Evolutionary conservation across 371 early-diverging fungal genomes (phyloP).

Genomic region (Mortierella sp.): DNA sequence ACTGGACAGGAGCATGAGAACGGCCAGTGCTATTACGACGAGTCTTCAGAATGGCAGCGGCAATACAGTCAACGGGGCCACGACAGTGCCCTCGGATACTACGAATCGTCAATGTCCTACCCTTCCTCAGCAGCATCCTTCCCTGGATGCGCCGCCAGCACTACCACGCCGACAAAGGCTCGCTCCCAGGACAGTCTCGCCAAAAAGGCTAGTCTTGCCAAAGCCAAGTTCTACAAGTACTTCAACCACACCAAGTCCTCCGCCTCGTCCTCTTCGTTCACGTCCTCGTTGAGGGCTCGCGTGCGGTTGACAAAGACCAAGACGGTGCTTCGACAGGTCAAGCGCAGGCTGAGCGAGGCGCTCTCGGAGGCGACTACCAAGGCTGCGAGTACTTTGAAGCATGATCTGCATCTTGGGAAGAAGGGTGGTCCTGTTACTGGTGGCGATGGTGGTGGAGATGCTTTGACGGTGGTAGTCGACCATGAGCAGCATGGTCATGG

Average conservation of each 20-base stretch:
- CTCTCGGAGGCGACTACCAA: constrained; percentile 22
- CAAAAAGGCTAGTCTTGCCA: constrained; percentile 21
- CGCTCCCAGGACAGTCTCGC: constrained; percentile 15
- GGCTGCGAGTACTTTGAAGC: constrained; percentile 1
- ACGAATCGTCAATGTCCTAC: neutral
- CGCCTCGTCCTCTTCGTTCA: constrained; percentile 18
- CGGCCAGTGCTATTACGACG: neutral
- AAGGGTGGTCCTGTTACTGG: constrained; percentile 4
- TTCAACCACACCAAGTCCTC: neutral
- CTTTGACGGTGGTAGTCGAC: no score
- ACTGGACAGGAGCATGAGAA: neutral
- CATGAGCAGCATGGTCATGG: no score
- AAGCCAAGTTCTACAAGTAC: constrained; percentile 31
- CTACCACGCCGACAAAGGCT: neutral
- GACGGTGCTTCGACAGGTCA: constrained; percentile 41
- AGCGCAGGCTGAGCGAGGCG: constrained; percentile 26
- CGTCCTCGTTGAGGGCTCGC: constrained; percentile 32
- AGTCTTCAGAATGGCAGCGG: neutral
- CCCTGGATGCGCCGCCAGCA: neutral
- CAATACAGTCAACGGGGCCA: constrained; percentile 2
- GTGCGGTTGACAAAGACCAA: constrained; percentile 29
- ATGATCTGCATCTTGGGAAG: constrained; percentile 4
- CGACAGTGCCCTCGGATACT: neutral
- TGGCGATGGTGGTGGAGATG: neutral
- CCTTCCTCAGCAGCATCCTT: neutral